Evolutionary conservation across 768 basidiomycete genomes (phyloP).

Genomic region (Rhodotorula graminis): DNA sequence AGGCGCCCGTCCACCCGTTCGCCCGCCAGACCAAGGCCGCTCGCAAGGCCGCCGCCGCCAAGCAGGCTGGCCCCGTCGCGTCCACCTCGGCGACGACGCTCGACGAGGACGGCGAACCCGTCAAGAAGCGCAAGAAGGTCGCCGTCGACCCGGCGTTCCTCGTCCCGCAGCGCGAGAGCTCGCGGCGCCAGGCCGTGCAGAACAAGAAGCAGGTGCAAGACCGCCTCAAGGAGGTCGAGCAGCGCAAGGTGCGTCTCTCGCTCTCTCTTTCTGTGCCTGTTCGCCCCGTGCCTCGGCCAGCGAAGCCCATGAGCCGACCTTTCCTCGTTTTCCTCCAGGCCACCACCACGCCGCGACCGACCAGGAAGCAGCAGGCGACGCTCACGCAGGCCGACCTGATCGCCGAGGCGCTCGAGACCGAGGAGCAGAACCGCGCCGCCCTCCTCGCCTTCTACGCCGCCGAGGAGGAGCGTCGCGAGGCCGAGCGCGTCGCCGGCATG

Average conservation of each 20-base stretch:
- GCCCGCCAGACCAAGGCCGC: conserved; percentile 30
- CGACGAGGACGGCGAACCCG: conserved; percentile 6
- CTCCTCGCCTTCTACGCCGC: conserved; percentile 71
- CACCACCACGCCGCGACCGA: conserved; percentile 5
- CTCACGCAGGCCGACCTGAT: conserved; percentile 77
- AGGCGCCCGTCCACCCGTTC: conserved; percentile 35
- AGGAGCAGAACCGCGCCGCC: conserved; percentile 74
- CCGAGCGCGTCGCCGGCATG: conserved; percentile 52
- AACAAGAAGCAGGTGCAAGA: conserved; percentile 48
- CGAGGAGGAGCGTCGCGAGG: conserved; percentile 74
- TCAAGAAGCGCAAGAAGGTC: conserved; percentile 23
- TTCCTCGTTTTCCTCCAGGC: background rate
- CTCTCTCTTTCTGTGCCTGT: background rate
- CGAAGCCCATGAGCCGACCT: no score
- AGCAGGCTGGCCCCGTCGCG: conserved; percentile 15
- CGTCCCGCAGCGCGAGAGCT: conserved; percentile 27
- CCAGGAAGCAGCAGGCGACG: conserved; percentile 8
- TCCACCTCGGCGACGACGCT: conserved; percentile 33
- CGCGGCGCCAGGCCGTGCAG: conserved; percentile 27
- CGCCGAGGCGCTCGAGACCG: conserved; percentile 73
- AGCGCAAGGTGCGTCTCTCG: conserved; percentile 13
- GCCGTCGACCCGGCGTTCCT: conserved; percentile 5
- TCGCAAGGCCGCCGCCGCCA: conserved; percentile 11
- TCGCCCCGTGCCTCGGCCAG: background rate
- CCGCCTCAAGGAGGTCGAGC: conserved; percentile 12